A percentile compares a stretch with the other conserved stretches of the same genome.
These are phyloP conservation scores for Logfia minima DNA, from an alignment of 129 eudicot species.

Conservation along the genomic window DNA sequence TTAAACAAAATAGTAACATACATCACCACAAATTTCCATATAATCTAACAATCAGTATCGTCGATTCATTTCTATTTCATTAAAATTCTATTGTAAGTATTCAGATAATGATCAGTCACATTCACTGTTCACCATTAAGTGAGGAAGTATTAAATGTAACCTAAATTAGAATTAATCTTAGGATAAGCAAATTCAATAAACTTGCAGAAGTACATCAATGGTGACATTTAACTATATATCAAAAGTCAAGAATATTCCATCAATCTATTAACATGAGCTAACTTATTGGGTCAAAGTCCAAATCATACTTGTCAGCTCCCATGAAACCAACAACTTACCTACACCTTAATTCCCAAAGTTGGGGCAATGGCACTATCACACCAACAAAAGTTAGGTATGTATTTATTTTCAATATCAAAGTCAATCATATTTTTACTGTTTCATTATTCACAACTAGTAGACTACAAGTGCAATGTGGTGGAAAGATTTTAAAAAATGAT, in stretches of 20 bases:
- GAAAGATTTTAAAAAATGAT: too few relatives aligned
- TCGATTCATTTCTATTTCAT: not conserved
- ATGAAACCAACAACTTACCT: slow-evolving; percentile 20
- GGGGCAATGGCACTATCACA: slow-evolving; percentile 10
- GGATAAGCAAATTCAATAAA: not conserved
- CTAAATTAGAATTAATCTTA: not conserved
- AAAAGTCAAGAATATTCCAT: not conserved
- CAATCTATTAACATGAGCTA: not conserved
- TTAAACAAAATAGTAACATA: not conserved
- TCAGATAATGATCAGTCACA: not conserved
- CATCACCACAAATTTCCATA: not conserved
- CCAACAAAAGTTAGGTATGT: slow-evolving; percentile 9
- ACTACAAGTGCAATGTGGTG: too few relatives aligned
- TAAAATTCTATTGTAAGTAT: not conserved
- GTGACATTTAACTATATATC: not conserved
- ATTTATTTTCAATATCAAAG: slow-evolving; percentile 4
- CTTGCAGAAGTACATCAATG: not conserved
- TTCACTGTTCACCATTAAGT: not conserved
- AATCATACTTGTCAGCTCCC: slow-evolving; percentile 19
- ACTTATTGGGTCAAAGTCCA: slow-evolving; percentile 1
- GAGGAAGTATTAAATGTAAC: not conserved
- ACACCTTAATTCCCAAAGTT: not conserved
- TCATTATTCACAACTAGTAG: slow-evolving; percentile 16
- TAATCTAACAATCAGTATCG: too few relatives aligned
- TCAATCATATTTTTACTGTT: slow-evolving; percentile 9